These are phyloP conservation scores for Colletotrichum salicis DNA, from an alignment of 2,329 filamentous ascomycete species.

Conservation along the genomic window DNA sequence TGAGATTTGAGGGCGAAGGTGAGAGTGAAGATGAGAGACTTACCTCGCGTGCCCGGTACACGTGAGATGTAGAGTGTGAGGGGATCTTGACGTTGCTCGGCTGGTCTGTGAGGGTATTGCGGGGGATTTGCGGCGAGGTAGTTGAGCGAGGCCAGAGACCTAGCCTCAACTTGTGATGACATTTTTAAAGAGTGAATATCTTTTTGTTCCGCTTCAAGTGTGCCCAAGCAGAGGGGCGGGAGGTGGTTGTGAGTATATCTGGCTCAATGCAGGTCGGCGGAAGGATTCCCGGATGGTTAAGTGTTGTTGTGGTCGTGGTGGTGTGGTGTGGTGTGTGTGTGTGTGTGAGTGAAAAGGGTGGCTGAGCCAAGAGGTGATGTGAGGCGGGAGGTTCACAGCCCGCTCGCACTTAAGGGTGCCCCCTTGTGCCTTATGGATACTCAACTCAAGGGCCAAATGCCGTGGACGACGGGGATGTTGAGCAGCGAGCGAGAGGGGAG, in stretches of 20 bases:
- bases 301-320: not conserved
- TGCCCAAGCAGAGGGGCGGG: not conserved
- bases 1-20: constrained; percentile 33
- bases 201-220: not conserved
- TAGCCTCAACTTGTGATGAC: constrained; percentile 74
- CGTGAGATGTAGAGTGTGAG: constrained; percentile 90
- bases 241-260: constrained; percentile 8
- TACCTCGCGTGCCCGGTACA: constrained; percentile 91
- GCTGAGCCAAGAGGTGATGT: constrained; percentile 29
- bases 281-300: not conserved
- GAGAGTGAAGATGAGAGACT: constrained; percentile 37
- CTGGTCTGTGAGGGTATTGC: constrained; percentile 82
- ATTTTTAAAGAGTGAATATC: constrained; percentile 36
- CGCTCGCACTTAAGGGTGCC: constrained; percentile 11
- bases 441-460: constrained; percentile 7
- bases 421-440: not conserved
- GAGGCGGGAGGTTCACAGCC: constrained; percentile 32
- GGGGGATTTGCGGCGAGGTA: constrained; percentile 87
- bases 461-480: constrained; percentile 1
- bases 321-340: constrained; percentile 4
- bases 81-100: constrained; percentile 74
- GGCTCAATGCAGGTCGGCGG: not conserved
- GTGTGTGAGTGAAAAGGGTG: constrained; percentile 16
- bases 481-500: not conserved
- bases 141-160: constrained; percentile 83